Evolutionary conservation across 352 stramenopile species (phyloP).

Genomic region (Phytophthora fragariaefolia): DNA sequence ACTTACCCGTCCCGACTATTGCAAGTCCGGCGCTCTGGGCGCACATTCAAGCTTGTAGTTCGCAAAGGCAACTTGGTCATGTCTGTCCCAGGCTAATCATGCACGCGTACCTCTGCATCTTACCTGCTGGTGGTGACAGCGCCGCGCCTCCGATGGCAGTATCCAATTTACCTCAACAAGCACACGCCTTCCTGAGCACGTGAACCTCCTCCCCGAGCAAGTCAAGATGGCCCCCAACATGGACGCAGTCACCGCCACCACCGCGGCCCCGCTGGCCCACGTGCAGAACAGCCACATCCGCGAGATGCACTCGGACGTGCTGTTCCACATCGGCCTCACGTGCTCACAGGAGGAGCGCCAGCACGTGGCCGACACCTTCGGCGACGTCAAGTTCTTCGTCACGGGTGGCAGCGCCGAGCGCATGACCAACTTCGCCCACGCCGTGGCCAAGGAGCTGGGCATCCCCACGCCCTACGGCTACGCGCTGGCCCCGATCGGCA

Average conservation of each 20-base stretch:
- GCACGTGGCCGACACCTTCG: slow-evolving; percentile 58
- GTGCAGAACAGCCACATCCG: slow-evolving; percentile 72
- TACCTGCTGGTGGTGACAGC: slow-evolving; percentile 2
- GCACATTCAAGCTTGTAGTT: slow-evolving; percentile 31
- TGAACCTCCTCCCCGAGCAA: neutral
- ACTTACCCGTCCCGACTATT: slow-evolving; percentile 23
- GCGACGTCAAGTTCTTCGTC: slow-evolving; percentile 84
- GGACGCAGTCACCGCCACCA: slow-evolving; percentile 16
- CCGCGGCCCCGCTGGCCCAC: slow-evolving; percentile 35
- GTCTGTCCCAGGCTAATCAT: slow-evolving; percentile 13
- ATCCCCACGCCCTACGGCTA: slow-evolving; percentile 76
- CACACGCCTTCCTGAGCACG: slow-evolving; percentile 14
- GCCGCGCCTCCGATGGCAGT: slow-evolving; percentile 8
- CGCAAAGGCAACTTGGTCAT: slow-evolving; percentile 7
- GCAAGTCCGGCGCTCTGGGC: slow-evolving; percentile 16
- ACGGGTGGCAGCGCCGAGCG: slow-evolving; percentile 75
- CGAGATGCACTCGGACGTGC: slow-evolving; percentile 68
- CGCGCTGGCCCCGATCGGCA: slow-evolving; percentile 63
- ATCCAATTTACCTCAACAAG: slow-evolving; percentile 27
- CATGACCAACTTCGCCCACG: slow-evolving; percentile 75
- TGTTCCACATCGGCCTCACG: slow-evolving; percentile 81
- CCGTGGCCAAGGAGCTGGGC: slow-evolving; percentile 58
- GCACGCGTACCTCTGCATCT: slow-evolving; percentile 21
- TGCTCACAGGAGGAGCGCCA: slow-evolving; percentile 57
- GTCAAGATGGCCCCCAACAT: slow-evolving; percentile 43